phyloP scores from a whole-genome alignment of 2,329 filamentous ascomycete species.

The Penicillium fuscoglaucum region DNA sequence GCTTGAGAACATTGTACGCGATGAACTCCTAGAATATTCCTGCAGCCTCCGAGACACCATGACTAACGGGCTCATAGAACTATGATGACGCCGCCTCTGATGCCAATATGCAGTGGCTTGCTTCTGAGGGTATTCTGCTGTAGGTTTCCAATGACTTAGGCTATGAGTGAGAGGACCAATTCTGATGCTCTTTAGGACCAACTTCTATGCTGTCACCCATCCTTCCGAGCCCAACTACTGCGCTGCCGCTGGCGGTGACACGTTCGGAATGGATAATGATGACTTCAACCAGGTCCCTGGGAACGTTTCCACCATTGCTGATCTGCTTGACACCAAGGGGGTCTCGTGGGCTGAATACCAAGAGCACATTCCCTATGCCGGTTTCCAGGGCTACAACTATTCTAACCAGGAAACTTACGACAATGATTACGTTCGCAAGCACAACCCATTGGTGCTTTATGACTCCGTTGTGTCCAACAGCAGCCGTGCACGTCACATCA shows the following conservation, averaged over 20 bases:
- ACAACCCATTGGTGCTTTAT: constrained; percentile 68
- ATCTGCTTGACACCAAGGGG: constrained; percentile 64
- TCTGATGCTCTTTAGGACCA: constrained; percentile 32
- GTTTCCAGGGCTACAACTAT: constrained; percentile 66
- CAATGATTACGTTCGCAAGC: constrained; percentile 81
- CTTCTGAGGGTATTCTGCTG: constrained; percentile 59
- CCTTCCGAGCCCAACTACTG: constrained; percentile 77
- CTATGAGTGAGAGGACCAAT: background rate
- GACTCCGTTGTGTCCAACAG: constrained; percentile 61
- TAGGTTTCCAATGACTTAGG: constrained; percentile 5
- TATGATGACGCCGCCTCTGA: constrained; percentile 65
- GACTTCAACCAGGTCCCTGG: constrained; percentile 58
- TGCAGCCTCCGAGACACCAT: background rate
- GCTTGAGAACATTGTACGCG: constrained; percentile 69
- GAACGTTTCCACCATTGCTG: constrained; percentile 67
- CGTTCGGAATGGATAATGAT: constrained; percentile 72
- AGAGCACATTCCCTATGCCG: constrained; percentile 74
- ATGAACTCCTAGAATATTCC: background rate
- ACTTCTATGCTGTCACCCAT: constrained; percentile 66
- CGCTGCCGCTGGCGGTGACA: constrained; percentile 67
- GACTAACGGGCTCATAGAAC: constrained; percentile 36
- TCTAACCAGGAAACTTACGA: constrained; percentile 64
- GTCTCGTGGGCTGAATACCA: constrained; percentile 73
- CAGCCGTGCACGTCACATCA: constrained; percentile 66
- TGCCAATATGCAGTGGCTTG: constrained; percentile 37